phyloP scores from a whole-genome alignment of 2,329 filamentous ascomycete species.

The Blastomyces parvus region DNA sequence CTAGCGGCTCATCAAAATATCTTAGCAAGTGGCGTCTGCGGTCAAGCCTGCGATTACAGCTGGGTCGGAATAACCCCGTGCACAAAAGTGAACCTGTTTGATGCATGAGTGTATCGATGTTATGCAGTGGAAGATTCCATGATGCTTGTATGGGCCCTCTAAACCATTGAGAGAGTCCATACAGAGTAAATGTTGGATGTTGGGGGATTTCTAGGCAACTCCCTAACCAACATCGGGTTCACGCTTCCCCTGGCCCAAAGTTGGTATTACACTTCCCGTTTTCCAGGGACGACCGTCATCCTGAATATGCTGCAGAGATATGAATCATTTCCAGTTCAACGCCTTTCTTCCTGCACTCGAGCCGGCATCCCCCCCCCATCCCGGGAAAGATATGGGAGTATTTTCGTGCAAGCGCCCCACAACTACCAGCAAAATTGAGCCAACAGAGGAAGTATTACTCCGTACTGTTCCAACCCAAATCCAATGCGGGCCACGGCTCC shows the following conservation, averaged over 20 bases:
- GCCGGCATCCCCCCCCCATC: neutral
- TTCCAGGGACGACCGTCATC: neutral
- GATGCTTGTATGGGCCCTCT: neutral
- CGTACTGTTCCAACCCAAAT: neutral
- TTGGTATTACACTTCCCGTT: neutral
- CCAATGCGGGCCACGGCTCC: neutral
- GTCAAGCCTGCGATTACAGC: neutral
- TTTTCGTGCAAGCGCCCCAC: no score
- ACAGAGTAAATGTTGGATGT: neutral
- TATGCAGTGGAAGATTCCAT: conserved; percentile 5
- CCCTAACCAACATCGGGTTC: no score
- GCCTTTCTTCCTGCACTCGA: neutral
- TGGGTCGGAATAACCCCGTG: neutral
- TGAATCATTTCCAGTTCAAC: neutral
- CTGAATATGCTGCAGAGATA: neutral
- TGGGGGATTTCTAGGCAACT: no score
- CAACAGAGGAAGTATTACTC: neutral
- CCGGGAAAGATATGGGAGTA: neutral
- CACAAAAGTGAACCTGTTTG: neutral
- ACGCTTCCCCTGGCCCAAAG: no score
- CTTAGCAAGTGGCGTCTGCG: neutral
- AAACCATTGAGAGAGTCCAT: neutral
- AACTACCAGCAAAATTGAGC: no score
- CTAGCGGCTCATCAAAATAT: neutral
- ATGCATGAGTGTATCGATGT: neutral